Base-by-base conservation (phyloP, 371 early-diverging fungal genomes). In the Rhizopus stolonifer region DNA sequence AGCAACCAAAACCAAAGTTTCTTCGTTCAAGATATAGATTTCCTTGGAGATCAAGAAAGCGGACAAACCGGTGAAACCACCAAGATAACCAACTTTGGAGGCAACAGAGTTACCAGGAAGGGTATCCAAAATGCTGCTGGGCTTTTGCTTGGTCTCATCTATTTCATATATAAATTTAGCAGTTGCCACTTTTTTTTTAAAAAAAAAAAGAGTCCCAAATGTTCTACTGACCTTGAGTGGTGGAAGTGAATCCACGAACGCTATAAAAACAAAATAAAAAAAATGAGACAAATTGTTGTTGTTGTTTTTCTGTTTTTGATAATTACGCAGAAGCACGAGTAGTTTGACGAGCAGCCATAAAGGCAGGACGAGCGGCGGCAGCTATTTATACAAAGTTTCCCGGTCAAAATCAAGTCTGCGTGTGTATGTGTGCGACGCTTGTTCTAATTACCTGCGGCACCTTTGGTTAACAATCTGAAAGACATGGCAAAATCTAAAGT, bases 11-110 rank as follows among this genome's bases (percentile, higher is more conserved):
- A 95, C 90, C 55, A 95, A 76, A 42, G 94, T 84, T 75, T 97
- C 96, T 66, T 91, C 93, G 75, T 96, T 96, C 64, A 95, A 69
- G 49, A 96, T 85, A 75, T 95, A 97, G 71, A 97, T 89, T 77
- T 96, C 98, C 86, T 97, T 95, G 62, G 95, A 89, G 66, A 97
- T 84, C 56, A 91, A 74, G 70, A 84, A 91, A 40, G 96, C 89
- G 40, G 95, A 87, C 52, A 90, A 73, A 63, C 93, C 92, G 44
- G 93, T 84, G 48, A 84, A 80, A 33, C 89, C 78, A 52, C 93
- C 88, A 66, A 95, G 81, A 63, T 88, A 92, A 54, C 88, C 89
- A 42, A 95, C 88, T 83, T 97, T 95, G 68, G 93, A 82, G 52
- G 89, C 85, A 54, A 93, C 64, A 47, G 85, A 86, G 70, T 92